phyloP scores from a whole-genome alignment of 2,329 filamentous ascomycete genomes.

The Graphiopsis chlorocephala region DNA sequence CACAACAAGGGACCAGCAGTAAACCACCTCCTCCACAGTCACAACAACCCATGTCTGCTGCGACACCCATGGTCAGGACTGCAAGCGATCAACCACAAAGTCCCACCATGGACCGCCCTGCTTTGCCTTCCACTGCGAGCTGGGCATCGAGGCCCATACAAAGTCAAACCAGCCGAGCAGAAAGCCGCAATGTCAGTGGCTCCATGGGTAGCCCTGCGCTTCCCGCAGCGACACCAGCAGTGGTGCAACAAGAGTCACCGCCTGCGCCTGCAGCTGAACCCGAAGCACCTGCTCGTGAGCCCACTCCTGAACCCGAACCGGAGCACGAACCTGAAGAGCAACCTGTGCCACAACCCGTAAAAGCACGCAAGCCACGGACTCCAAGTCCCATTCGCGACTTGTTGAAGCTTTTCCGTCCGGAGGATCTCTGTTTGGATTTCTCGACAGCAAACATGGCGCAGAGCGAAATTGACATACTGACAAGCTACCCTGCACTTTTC shows the following conservation, averaged over 20 bases:
- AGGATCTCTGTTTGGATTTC: slow-evolving; percentile 51
- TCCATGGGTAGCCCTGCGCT: slow-evolving; percentile 78
- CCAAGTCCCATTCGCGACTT: slow-evolving; percentile 36
- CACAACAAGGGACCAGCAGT: slow-evolving; percentile 65
- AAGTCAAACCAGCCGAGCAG: slow-evolving; percentile 64
- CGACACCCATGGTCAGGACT: slow-evolving; percentile 66
- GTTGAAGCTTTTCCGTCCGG: slow-evolving; percentile 39
- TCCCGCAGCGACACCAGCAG: slow-evolving; percentile 34
- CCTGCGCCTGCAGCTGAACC: slow-evolving; percentile 35
- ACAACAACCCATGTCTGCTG: slow-evolving; percentile 50
- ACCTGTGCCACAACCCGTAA: slow-evolving; percentile 10
- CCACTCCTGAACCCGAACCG: not conserved
- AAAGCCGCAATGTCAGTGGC: slow-evolving; percentile 76
- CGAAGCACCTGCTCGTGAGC: slow-evolving; percentile 13
- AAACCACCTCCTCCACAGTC: slow-evolving; percentile 45
- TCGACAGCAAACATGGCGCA: slow-evolving; percentile 33
- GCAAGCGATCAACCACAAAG: slow-evolving; percentile 29
- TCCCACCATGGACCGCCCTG: slow-evolving; percentile 67
- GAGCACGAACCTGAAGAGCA: slow-evolving; percentile 12
- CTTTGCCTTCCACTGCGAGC: slow-evolving; percentile 87
- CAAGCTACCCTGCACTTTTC: slow-evolving; percentile 72
- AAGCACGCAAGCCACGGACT: slow-evolving; percentile 19
- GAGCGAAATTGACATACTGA: slow-evolving; percentile 52
- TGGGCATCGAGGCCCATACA: slow-evolving; percentile 76
- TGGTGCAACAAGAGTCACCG: slow-evolving; percentile 22